These are phyloP conservation scores for Boechera retrofracta DNA, from an alignment of 345 rosid species.

Conservation along the genomic window DNA sequence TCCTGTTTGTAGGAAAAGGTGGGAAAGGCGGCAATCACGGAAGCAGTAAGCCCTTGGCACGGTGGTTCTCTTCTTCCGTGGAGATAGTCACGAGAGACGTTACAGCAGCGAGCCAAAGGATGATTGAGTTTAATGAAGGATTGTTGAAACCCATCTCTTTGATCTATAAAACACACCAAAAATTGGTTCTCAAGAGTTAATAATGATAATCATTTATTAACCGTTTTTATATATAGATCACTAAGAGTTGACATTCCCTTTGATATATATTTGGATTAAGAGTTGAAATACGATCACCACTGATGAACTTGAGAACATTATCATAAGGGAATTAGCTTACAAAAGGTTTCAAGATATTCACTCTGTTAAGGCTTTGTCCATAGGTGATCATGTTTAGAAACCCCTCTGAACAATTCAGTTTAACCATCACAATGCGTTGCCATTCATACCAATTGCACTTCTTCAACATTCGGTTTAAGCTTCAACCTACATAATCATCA, in stretches of 20 bases:
- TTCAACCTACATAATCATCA: too few relatives aligned
- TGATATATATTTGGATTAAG: slow-evolving; percentile 42
- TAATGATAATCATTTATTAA: neutral
- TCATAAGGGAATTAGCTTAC: neutral
- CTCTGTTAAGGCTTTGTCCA: too few relatives aligned
- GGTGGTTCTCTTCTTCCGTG: slow-evolving; percentile 22
- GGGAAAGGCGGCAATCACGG: slow-evolving; percentile 44
- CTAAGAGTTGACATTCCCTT: slow-evolving; percentile 41
- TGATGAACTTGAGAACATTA: slow-evolving; percentile 33
- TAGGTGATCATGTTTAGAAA: too few relatives aligned
- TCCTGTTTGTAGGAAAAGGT: slow-evolving; percentile 39
- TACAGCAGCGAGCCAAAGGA: slow-evolving; percentile 42
- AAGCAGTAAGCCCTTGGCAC: slow-evolving; percentile 38
- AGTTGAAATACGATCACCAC: slow-evolving; percentile 34
- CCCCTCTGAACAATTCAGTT: too few relatives aligned
- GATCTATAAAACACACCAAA: slow-evolving; percentile 12
- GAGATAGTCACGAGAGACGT: slow-evolving; percentile 35
- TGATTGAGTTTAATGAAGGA: slow-evolving; percentile 36
- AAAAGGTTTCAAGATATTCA: too few relatives aligned
- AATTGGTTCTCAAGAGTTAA: slow-evolving; percentile 3
- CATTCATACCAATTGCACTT: too few relatives aligned
- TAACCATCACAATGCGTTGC: too few relatives aligned
- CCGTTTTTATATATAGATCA: slow-evolving; percentile 22
- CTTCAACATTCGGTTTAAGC: too few relatives aligned
- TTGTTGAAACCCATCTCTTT: slow-evolving; percentile 33